Evolutionary conservation across 805 yeast species (phyloP).

Genomic region (Zygoascus ofunaensis): DNA sequence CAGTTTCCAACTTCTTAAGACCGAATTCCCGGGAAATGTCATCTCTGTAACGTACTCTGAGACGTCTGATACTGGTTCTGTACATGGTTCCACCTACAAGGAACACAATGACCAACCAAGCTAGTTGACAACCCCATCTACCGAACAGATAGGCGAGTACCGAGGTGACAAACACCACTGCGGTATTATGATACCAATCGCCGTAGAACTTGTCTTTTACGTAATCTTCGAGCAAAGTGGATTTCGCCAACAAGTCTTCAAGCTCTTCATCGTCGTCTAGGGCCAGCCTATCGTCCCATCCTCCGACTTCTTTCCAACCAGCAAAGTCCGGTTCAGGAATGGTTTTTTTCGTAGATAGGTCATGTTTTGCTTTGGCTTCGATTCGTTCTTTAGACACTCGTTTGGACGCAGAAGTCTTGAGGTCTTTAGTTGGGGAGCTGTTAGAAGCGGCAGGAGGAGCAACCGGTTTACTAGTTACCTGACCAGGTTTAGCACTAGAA

Average conservation of each 20-base stretch:
- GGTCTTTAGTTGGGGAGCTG: not conserved
- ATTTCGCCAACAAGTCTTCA: constrained; percentile 56
- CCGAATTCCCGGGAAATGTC: constrained; percentile 80
- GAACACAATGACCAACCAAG: constrained; percentile 70
- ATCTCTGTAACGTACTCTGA: constrained; percentile 66
- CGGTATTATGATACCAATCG: constrained; percentile 95
- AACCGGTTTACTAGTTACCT: too few relatives aligned
- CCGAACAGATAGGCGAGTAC: constrained; percentile 73
- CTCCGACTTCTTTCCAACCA: constrained; percentile 94
- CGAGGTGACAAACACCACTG: constrained; percentile 55
- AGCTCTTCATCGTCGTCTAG: constrained; percentile 55
- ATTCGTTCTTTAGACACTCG: constrained; percentile 7
- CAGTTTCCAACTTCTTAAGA: constrained; percentile 71
- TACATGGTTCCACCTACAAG: constrained; percentile 58
- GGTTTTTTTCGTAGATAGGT: constrained; percentile 13
- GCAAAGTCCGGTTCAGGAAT: constrained; percentile 52
- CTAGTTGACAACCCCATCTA: constrained; percentile 62
- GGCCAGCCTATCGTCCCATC: constrained; percentile 65
- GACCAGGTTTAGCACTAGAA: not conserved
- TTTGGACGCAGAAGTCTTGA: constrained; percentile 4
- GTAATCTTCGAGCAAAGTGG: constrained; percentile 66
- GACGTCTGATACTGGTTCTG: constrained; percentile 73
- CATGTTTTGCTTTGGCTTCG: constrained; percentile 8
- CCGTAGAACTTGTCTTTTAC: constrained; percentile 75
- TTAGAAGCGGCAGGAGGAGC: not conserved